Percentiles rank a stretch among this genome's conserved stretches.
Conservation (phyloP, 2,329 filamentous ascomycete species). For the Fusarium clavum region DNA sequence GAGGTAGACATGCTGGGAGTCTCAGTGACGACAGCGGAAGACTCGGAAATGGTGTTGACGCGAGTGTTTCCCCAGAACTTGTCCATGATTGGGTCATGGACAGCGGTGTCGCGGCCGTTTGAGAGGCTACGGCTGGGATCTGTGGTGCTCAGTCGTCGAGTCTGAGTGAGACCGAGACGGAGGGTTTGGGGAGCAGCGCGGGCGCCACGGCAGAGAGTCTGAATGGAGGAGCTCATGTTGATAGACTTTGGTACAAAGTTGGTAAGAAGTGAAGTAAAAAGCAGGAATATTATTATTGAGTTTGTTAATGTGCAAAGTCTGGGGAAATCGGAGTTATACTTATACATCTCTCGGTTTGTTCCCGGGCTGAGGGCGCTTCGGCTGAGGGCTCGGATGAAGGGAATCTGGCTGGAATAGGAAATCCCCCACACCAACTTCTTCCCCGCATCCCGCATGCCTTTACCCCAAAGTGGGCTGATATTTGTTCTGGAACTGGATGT, state of each 20-base stretch:
- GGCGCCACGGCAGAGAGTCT: conserved; percentile 35
- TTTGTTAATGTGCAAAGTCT: not conserved
- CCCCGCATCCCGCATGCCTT: conserved; percentile 17
- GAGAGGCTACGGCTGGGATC: conserved; percentile 19
- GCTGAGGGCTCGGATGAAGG: conserved; percentile 36
- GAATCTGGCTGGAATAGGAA: conserved; percentile 26
- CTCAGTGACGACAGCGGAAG: conserved; percentile 3
- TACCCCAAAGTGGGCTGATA: conserved; percentile 31
- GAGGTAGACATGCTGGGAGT: conserved; percentile 9
- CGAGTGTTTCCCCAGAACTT: conserved; percentile 31
- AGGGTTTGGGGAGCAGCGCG: conserved; percentile 27
- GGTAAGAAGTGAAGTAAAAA: not conserved
- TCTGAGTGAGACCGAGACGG: conserved; percentile 25
- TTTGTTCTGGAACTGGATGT: conserved; percentile 4
- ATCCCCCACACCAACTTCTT: conserved; percentile 16
- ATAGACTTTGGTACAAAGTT: not conserved
- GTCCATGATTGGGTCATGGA: conserved; percentile 42
- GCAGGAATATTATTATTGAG: not conserved
- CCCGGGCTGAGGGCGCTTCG: conserved; percentile 29
- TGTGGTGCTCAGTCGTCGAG: conserved; percentile 34
- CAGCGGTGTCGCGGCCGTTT: conserved; percentile 31
- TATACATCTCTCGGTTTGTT: conserved; percentile 23
- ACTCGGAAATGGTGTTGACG: conserved; percentile 9
- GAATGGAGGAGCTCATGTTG: conserved; percentile 41
- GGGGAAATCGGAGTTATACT: conserved; percentile 6